These are phyloP conservation scores for Saccharata proteae DNA, from an alignment of 2,329 filamentous ascomycete genomes.

Conservation along the genomic window DNA sequence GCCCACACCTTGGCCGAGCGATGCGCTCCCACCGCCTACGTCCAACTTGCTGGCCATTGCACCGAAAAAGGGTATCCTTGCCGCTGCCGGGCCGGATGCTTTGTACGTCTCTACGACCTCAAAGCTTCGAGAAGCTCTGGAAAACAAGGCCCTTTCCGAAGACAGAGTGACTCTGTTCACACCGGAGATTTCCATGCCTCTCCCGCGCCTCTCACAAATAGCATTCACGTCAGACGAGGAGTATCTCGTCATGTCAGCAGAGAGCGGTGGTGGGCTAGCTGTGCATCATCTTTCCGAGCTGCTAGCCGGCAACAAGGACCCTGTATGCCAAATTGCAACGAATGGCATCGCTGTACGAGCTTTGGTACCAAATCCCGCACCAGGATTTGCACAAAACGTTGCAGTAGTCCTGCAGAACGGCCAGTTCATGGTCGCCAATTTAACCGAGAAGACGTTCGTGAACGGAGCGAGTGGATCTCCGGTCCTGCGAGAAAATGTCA, in stretches of 20 bases:
- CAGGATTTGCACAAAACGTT: slow-evolving; percentile 60
- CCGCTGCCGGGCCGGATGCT: slow-evolving; percentile 72
- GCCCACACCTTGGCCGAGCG: slow-evolving; percentile 61
- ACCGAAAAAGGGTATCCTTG: slow-evolving; percentile 65
- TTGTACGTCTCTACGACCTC: slow-evolving; percentile 69
- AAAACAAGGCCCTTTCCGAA: slow-evolving; percentile 37
- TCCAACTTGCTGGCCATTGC: slow-evolving; percentile 78
- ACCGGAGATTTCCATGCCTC: slow-evolving; percentile 59
- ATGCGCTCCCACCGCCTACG: slow-evolving; percentile 58
- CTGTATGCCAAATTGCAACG: slow-evolving; percentile 65
- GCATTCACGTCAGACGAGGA: slow-evolving; percentile 84
- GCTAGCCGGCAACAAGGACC: slow-evolving; percentile 50
- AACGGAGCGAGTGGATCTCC: slow-evolving; percentile 50
- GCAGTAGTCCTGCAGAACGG: slow-evolving; percentile 72
- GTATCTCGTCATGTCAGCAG: slow-evolving; percentile 70
- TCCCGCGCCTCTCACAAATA: slow-evolving; percentile 75
- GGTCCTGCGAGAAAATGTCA: slow-evolving; percentile 62
- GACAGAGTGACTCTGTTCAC: slow-evolving; percentile 56
- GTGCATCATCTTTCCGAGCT: slow-evolving; percentile 68
- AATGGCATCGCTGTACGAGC: slow-evolving; percentile 62
- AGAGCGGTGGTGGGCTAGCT: slow-evolving; percentile 67
- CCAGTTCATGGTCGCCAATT: slow-evolving; percentile 70
- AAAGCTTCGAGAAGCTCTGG: slow-evolving; percentile 64
- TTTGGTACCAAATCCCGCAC: slow-evolving; percentile 67
- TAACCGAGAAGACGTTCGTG: slow-evolving; percentile 53